A percentile compares a stretch with the other conserved stretches of the same genome.
phyloP scores from a whole-genome alignment of 176 grass and related monocot genomes.

The Otatea glauca region DNA sequence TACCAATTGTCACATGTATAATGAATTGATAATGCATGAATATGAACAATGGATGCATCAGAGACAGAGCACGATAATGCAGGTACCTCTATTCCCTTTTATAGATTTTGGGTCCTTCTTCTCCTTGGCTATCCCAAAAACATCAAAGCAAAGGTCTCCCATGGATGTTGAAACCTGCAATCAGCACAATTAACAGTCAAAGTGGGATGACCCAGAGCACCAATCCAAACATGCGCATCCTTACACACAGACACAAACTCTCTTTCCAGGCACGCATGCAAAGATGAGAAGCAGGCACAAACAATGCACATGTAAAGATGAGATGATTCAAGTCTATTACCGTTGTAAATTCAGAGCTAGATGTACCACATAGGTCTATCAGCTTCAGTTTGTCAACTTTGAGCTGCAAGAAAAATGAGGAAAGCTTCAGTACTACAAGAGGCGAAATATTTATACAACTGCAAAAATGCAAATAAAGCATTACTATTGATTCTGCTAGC shows the following conservation, averaged over 20 bases:
- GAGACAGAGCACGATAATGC: background rate
- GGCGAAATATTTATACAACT: background rate
- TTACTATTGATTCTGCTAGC: background rate
- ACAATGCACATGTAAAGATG: background rate
- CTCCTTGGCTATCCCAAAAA: slow-evolving; percentile 91
- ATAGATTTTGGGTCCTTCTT: slow-evolving; percentile 84
- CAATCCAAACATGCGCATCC: background rate
- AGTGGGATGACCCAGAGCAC: background rate
- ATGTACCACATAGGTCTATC: slow-evolving; percentile 86
- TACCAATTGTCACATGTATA: background rate
- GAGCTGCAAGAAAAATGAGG: slow-evolving; percentile 54
- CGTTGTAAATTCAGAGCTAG: slow-evolving; percentile 83
- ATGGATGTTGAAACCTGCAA: slow-evolving; percentile 91
- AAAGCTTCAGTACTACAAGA: slow-evolving; percentile 34
- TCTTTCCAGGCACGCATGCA: background rate
- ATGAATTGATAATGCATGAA: background rate
- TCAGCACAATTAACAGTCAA: slow-evolving; percentile 35
- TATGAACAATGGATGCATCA: background rate
- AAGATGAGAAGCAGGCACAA: background rate
- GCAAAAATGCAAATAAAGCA: background rate
- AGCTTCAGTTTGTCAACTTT: slow-evolving; percentile 96
- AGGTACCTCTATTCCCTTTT: slow-evolving; percentile 89
- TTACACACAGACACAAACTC: background rate
- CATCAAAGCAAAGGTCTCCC: slow-evolving; percentile 92
- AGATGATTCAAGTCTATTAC: slow-evolving; percentile 43